Conservation (phyloP, 2,329 filamentous ascomycete genomes). For the Epichloe gansuensis region DNA sequence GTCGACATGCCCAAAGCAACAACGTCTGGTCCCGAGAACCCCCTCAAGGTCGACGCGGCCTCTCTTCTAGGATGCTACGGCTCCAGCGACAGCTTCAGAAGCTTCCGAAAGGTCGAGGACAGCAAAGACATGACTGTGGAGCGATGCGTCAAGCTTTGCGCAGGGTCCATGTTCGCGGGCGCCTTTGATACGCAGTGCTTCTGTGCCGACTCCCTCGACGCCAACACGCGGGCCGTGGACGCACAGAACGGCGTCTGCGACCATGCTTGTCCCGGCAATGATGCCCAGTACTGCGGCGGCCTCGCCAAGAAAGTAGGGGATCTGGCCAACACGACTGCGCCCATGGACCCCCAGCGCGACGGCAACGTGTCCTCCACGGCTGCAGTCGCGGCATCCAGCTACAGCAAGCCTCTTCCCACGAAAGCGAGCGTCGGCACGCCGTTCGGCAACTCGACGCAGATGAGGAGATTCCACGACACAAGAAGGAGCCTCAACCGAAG, state of each 20-base stretch:
- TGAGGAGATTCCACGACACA: background rate
- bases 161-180: slow-evolving; percentile 24
- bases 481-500: slow-evolving; percentile 9
- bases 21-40: slow-evolving; percentile 15
- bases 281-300: slow-evolving; percentile 29
- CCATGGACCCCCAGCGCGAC: background rate
- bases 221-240: slow-evolving; percentile 21
- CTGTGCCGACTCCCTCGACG: slow-evolving; percentile 30
- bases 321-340: slow-evolving; percentile 3
- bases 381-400: too few relatives aligned
- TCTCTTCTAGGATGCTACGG: slow-evolving; percentile 30
- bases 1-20: slow-evolving; percentile 3
- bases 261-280: slow-evolving; percentile 28
- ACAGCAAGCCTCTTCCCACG: background rate
- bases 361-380: background rate
- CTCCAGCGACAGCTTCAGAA: slow-evolving; percentile 22
- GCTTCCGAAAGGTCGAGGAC: slow-evolving; percentile 20
- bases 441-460: background rate
- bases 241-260: slow-evolving; percentile 17
- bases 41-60: slow-evolving; percentile 19
- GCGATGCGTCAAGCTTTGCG: slow-evolving; percentile 26
- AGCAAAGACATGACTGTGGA: slow-evolving; percentile 26
- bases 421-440: background rate
- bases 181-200: slow-evolving; percentile 30
- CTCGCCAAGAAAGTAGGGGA: slow-evolving; percentile 7